Evolutionary conservation across 2,329 filamentous ascomycete genomes (phyloP), one percentile per base, ranked within the genome.

Genomic region (Paramyrothecium sp.): DNA sequence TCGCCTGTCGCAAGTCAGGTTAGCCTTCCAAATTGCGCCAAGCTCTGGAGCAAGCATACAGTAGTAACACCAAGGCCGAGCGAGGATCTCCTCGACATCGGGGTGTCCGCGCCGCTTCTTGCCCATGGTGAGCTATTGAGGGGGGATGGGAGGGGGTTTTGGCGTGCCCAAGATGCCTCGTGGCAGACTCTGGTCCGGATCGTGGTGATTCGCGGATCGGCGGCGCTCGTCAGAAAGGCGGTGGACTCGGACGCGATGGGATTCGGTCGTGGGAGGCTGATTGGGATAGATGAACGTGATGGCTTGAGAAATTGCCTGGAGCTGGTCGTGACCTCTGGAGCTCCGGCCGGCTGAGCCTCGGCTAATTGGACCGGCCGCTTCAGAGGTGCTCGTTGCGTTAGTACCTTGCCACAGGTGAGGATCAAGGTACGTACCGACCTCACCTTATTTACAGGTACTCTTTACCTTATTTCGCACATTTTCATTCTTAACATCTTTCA

Each of bases 11-110:
- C 30, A 16, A 7, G 47, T 57, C 19, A 38, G 5, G 23, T 62
- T 67, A 68, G 71, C 68, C 57, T 70, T 60, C 19, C 52, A 7
- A 19, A n/a, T 22, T 26, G 19, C n/a, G 11, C 41, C 17, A 53
- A 49, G 53, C 54, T 16, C 49, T 55, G 57, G 60, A 53, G 55
- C 60, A 4, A 54, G 57, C 74, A 41, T 64, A 88, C 95, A 99
- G 80, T 99, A 99, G 78, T 97, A 99, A 79, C 95, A 99, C 93
- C 93, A 98, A 53, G 94, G 90, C 57, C 93, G 89, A 64, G 82
- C 80, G 61, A 99, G 85, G 65, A 97, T 81, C 77, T 98, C 92
- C 78, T 98, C 91, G 65, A 97, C 81, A 67, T 93, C 87, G 61
- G 92, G 91, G 70, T 91, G 89, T 64, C 88, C 86, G 74, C 92